Percentiles rank a stretch among this genome's conserved stretches.
These are phyloP conservation scores for Ensete ventricosum DNA, from an alignment of 176 grass and related monocot species.

Conservation along the genomic window DNA sequence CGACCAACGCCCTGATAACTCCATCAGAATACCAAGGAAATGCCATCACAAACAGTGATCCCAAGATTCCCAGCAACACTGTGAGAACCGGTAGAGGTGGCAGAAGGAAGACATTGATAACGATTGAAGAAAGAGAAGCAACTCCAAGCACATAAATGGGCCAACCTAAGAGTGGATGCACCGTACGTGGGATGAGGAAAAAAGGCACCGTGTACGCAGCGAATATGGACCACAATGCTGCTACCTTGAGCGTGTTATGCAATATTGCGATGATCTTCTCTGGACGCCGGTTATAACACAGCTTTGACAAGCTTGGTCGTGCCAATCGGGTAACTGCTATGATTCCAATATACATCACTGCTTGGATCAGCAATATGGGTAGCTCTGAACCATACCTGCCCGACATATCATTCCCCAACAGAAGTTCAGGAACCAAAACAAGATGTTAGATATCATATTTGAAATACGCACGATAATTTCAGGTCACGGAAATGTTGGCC, in stretches of 20 bases:
- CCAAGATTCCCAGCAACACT: constrained; percentile 46
- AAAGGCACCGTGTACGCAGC: constrained; percentile 75
- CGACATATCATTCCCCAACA: constrained; percentile 4
- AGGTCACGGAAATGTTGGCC: not conserved
- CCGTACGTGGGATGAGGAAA: constrained; percentile 74
- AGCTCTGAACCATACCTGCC: constrained; percentile 80
- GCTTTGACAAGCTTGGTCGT: constrained; percentile 55
- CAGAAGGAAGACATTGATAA: constrained; percentile 76
- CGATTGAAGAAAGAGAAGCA: constrained; percentile 38
- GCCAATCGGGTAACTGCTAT: constrained; percentile 59
- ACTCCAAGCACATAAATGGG: constrained; percentile 69
- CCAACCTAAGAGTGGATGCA: constrained; percentile 92
- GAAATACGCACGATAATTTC: not conserved
- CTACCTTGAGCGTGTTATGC: constrained; percentile 63
- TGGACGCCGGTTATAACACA: constrained; percentile 64
- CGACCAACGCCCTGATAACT: constrained; percentile 46
- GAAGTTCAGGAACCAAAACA: not conserved
- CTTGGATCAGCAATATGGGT: constrained; percentile 60
- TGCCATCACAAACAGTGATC: constrained; percentile 66
- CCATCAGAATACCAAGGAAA: constrained; percentile 90
- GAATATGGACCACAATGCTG: constrained; percentile 40
- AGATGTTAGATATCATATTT: not conserved
- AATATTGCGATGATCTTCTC: constrained; percentile 62
- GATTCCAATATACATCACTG: constrained; percentile 52
- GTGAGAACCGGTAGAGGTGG: constrained; percentile 63